A percentile compares a stretch with the other conserved stretches of the same genome.
Conservation (phyloP, 768 basidiomycete genomes). For the Filobasidium wieringae region DNA sequence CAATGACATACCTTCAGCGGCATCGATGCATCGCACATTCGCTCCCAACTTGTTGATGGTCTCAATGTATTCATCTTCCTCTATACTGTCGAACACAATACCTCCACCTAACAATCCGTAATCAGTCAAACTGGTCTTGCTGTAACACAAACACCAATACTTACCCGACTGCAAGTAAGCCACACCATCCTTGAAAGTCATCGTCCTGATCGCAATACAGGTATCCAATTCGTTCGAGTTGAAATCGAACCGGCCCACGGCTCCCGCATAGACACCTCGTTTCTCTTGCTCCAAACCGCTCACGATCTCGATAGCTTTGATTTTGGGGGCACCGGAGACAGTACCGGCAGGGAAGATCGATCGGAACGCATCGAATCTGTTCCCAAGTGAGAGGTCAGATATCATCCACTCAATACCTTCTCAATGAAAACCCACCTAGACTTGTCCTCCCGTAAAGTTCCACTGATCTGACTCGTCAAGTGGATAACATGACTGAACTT, state of each 20-base stretch:
- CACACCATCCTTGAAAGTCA: constrained; percentile 86
- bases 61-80: constrained; percentile 93
- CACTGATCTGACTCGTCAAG: constrained; percentile 88
- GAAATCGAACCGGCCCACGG: constrained; percentile 96
- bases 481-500: constrained; percentile 98
- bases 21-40: constrained; percentile 71
- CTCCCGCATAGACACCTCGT: constrained; percentile 90
- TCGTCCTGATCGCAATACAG: constrained; percentile 96
- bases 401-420: not conserved
- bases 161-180: constrained; percentile 67
- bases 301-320: constrained; percentile 92
- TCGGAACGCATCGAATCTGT: constrained; percentile 92
- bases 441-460: constrained; percentile 63
- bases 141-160: not conserved
- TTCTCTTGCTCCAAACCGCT: constrained; percentile 74
- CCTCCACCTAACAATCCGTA: constrained; percentile 59
- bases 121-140: not conserved
- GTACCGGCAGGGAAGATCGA: constrained; percentile 99
- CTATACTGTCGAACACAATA: constrained; percentile 91
- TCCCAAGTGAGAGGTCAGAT: not conserved
- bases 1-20: constrained; percentile 50
- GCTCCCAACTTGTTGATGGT: constrained; percentile 87
- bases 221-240: constrained; percentile 80
- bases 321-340: constrained; percentile 96
- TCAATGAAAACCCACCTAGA: constrained; percentile 52